These are phyloP conservation scores for Cladosporium sphaerospermum DNA, from an alignment of 2,329 filamentous ascomycete genomes.

Conservation along the genomic window DNA sequence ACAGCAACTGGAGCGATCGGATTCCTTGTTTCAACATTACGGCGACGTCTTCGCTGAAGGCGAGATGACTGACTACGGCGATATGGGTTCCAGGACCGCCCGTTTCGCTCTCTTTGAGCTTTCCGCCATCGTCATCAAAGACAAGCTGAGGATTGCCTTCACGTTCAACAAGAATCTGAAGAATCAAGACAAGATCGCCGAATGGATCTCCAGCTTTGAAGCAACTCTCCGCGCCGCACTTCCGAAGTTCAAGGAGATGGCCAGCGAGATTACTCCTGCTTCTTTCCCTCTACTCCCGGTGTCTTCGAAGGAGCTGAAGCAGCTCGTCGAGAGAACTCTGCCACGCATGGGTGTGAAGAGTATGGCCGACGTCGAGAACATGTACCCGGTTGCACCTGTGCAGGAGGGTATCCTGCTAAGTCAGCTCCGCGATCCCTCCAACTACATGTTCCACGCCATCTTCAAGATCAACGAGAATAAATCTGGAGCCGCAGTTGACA, in stretches of 20 bases:
- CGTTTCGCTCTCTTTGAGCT: conserved; percentile 7
- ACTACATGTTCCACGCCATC: conserved; percentile 12
- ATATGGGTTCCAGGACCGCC: conserved; percentile 8
- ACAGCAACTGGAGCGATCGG: conserved; percentile 8
- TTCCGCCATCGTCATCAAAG: conserved; percentile 8
- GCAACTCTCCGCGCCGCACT: conserved; percentile 2
- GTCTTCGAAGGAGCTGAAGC: conserved; percentile 8
- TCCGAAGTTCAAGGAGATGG: conserved; percentile 5
- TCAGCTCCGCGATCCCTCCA: conserved; percentile 7
- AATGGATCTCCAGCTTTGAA: conserved; percentile 9
- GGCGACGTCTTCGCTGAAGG: conserved; percentile 6
- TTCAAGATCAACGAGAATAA: conserved; percentile 10
- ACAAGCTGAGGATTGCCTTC: conserved; percentile 9
- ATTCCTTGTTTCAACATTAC: conserved; percentile 6
- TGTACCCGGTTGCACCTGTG: conserved; percentile 11
- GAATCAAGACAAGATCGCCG: conserved; percentile 4
- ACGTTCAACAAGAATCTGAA: conserved; percentile 9
- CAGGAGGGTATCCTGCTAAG: conserved; percentile 13
- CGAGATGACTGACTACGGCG: conserved; percentile 5
- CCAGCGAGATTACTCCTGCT: conserved; percentile 1
- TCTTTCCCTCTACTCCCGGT: background rate
- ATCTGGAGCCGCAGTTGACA: conserved; percentile 19
- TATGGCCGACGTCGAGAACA: conserved; percentile 3
- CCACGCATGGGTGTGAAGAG: conserved; percentile 1
- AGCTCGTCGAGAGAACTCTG: conserved; percentile 2